Conservation (phyloP, 83 land plant genomes). For the Larix sibirica region DNA sequence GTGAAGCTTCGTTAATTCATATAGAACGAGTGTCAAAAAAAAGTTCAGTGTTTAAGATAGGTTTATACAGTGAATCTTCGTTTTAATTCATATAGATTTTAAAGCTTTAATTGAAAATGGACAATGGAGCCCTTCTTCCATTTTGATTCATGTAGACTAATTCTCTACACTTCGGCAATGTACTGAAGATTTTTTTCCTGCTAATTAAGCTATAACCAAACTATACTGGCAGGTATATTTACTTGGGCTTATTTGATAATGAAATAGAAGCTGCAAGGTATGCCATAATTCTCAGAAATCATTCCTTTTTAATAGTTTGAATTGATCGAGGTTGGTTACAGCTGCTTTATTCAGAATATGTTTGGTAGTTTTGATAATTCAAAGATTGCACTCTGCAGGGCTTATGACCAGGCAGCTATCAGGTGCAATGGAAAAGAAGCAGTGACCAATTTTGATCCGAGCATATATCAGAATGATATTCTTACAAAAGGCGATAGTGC, state of each 20-base stretch:
- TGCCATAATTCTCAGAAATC: not conserved
- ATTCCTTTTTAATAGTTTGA: not conserved
- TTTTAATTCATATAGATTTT: too few relatives aligned
- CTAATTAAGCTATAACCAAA: not conserved
- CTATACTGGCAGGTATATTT: slow-evolving; percentile 27
- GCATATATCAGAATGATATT: slow-evolving; percentile 31
- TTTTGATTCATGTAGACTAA: too few relatives aligned
- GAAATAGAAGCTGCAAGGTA: slow-evolving; percentile 59
- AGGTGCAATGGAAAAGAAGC: slow-evolving; percentile 43
- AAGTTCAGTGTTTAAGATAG: too few relatives aligned
- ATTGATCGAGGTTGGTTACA: too few relatives aligned
- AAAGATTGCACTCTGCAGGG: slow-evolving; percentile 21
- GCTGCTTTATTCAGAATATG: too few relatives aligned
- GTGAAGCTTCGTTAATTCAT: too few relatives aligned
- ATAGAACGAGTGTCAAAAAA: too few relatives aligned
- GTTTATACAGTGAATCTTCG: too few relatives aligned
- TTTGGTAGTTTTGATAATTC: not conserved
- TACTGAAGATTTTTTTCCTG: not conserved
- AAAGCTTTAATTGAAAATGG: too few relatives aligned
- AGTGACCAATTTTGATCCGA: slow-evolving; percentile 50
- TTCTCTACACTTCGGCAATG: too few relatives aligned
- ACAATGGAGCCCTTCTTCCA: too few relatives aligned
- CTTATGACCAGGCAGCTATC: slow-evolving; percentile 54
- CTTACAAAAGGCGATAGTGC: too few relatives aligned
- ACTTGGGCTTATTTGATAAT: slow-evolving; percentile 45